phyloP scores from a whole-genome alignment of 1,139 yeast species.

The Blastobotrys apis region DNA sequence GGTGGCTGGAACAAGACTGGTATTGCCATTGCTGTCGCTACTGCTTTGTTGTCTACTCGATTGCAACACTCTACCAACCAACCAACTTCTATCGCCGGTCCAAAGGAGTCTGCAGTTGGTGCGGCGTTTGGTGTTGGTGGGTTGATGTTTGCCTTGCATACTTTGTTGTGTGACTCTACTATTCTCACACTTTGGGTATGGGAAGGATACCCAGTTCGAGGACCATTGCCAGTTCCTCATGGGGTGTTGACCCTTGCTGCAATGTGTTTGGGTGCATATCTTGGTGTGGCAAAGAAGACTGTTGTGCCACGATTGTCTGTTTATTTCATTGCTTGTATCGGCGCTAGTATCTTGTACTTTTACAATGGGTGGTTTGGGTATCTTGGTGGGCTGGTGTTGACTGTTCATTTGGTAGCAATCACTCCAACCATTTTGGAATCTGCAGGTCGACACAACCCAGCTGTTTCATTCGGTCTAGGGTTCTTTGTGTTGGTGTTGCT shows the following conservation, averaged over 20 bases:
- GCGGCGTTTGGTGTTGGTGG: constrained; percentile 76
- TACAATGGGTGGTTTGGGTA: constrained; percentile 78
- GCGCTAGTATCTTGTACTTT: constrained; percentile 48
- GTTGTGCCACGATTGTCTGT: constrained; percentile 27
- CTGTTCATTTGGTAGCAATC: constrained; percentile 58
- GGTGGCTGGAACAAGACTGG: constrained; percentile 86
- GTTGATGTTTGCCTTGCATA: constrained; percentile 64
- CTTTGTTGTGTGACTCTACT: constrained; percentile 77
- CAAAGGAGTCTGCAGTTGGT: constrained; percentile 37
- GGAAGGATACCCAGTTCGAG: constrained; percentile 86
- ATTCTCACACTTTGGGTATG: constrained; percentile 87
- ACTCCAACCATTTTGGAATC: constrained; percentile 61
- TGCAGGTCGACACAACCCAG: constrained; percentile 56
- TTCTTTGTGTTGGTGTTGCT: constrained; percentile 50
- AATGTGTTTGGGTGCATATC: constrained; percentile 54
- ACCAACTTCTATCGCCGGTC: constrained; percentile 25
- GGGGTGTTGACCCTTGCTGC: constrained; percentile 60
- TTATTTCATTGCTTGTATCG: constrained; percentile 43
- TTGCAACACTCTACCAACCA: constrained; percentile 27
- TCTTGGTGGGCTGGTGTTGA: constrained; percentile 65
- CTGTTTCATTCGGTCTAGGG: constrained; percentile 53
- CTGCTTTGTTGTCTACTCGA: constrained; percentile 54
- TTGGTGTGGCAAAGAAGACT: constrained; percentile 38
- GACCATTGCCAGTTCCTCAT: constrained; percentile 89
- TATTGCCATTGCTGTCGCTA: constrained; percentile 57